Evolutionary conservation across 495 filamentous ascomycete genomes (phyloP).

Genomic region (Thozetella sp.): DNA sequence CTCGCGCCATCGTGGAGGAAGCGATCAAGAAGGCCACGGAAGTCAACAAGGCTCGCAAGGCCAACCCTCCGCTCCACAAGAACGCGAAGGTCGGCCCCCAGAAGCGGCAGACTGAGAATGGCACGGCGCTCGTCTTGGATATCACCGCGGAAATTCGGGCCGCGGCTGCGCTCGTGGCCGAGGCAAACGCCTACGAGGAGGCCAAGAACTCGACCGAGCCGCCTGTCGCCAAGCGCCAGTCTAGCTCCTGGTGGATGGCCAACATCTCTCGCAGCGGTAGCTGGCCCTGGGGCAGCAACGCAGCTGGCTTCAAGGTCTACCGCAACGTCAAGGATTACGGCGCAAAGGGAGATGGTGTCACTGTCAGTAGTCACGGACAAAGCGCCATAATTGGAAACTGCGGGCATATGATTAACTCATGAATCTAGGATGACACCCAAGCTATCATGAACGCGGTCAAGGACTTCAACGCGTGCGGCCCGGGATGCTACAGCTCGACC

Average conservation of each 20-base stretch:
- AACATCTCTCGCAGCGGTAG: not conserved
- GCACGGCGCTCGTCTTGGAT: no score
- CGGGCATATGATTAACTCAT: not conserved
- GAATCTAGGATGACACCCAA: not conserved
- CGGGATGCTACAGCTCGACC: slow-evolving; percentile 9
- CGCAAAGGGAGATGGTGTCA: slow-evolving; percentile 68
- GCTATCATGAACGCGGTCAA: not conserved
- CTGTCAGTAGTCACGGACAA: slow-evolving; percentile 28
- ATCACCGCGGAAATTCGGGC: not conserved
- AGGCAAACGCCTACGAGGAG: not conserved
- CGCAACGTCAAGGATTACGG: slow-evolving; percentile 82
- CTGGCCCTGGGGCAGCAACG: not conserved
- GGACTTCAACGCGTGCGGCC: slow-evolving; percentile 4
- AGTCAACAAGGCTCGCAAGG: no score
- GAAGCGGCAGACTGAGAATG: no score
- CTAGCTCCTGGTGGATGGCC: not conserved
- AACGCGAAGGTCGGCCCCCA: no score
- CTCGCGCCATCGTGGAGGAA: no score
- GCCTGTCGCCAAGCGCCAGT: not conserved
- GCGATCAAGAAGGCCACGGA: no score
- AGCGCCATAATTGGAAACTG: not conserved
- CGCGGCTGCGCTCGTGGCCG: not conserved
- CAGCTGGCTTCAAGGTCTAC: slow-evolving; percentile 61
- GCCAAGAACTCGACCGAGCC: not conserved
- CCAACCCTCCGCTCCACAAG: no score